Conservation (phyloP, 2,329 filamentous ascomycete genomes). For the Calycina marina region DNA sequence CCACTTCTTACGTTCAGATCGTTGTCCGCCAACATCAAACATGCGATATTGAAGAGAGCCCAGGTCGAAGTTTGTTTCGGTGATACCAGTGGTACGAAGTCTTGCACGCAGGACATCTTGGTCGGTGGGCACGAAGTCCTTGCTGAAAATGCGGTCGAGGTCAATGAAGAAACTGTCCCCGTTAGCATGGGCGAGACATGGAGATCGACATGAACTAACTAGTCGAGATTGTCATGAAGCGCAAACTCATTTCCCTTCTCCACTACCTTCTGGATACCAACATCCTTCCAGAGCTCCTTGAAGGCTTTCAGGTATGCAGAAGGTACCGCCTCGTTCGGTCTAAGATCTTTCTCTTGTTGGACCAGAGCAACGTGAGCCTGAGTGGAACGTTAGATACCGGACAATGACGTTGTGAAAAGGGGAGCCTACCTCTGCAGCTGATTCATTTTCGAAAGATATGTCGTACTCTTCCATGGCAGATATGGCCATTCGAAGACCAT, state of each 20-base stretch:
- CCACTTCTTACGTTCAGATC: constrained; percentile 67
- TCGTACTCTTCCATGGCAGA: constrained; percentile 81
- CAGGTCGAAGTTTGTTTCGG: constrained; percentile 84
- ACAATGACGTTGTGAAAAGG: background rate
- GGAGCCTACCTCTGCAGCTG: constrained; percentile 54
- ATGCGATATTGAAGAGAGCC: constrained; percentile 89
- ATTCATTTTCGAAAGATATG: constrained; percentile 62
- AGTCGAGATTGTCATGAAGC: constrained; percentile 86
- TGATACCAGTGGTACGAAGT: constrained; percentile 87
- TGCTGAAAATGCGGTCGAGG: constrained; percentile 59
- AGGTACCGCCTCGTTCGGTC: constrained; percentile 67
- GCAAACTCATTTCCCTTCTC: constrained; percentile 92
- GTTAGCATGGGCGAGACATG: constrained; percentile 2
- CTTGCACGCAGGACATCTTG: constrained; percentile 88
- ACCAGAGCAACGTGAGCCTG: constrained; percentile 70
- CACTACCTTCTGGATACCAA: constrained; percentile 75
- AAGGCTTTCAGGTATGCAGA: constrained; percentile 66
- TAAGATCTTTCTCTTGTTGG: constrained; percentile 68
- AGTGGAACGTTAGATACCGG: background rate
- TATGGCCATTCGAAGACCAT: constrained; percentile 79
- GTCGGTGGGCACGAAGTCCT: constrained; percentile 75
- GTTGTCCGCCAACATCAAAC: constrained; percentile 63
- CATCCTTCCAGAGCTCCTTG: constrained; percentile 70
- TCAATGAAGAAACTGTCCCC: constrained; percentile 63
- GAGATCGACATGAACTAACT: constrained; percentile 44